Evolutionary conservation across 2,329 filamentous ascomycete species (phyloP), one percentile per base, ranked within the genome.

Genomic region (Hirsutella rhossiliensis): DNA sequence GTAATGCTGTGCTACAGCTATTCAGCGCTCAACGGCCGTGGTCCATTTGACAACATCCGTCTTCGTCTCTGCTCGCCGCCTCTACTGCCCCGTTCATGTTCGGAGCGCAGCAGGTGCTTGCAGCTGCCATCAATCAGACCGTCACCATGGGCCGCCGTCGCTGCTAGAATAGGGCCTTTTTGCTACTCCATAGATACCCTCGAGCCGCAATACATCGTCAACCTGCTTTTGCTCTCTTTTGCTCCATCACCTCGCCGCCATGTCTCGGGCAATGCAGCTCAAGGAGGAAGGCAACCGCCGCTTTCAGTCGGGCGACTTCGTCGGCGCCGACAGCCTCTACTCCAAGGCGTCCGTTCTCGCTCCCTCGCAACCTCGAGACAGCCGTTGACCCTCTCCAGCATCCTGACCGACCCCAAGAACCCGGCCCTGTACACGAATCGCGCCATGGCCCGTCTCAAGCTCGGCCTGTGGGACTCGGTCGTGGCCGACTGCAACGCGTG

Each of bases 381-480:
- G 15, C 19, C 29, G 29, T 18, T 13, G 9, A 15, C 17, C 9
- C 18, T 17, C n/a, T n/a, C 7, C 27, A 87, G 82, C 36, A 88
- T 95, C 53, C 78, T 84, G 54, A 78, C 80, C 58, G 86, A 94
- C 62, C 75, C 84, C 4, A 74, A 70, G 44, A 92, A 94, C 58
- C 78, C 84, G 2, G 71, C 83, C 28, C 75, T 95, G 42, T 96
- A 88, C 65, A 90, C 87, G 34, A 97, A 96, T 65, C 85, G 89
- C 43, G 86, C 88, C 42, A 84, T 95, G 65, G 80, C 84, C 4
- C 78, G 88, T 36, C 71, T 92, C 46, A 85, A 84, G 63, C 74
- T 94, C 19, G 66, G 73, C 47, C 71, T 78, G 53, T 94, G 82
- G 77, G 75, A 85, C 28, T 79, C 73, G 11, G 87, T 83, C 41